These are phyloP conservation scores for Aegilops umbellulata DNA, from an alignment of 176 grass and related monocot species.

Conservation along the genomic window DNA sequence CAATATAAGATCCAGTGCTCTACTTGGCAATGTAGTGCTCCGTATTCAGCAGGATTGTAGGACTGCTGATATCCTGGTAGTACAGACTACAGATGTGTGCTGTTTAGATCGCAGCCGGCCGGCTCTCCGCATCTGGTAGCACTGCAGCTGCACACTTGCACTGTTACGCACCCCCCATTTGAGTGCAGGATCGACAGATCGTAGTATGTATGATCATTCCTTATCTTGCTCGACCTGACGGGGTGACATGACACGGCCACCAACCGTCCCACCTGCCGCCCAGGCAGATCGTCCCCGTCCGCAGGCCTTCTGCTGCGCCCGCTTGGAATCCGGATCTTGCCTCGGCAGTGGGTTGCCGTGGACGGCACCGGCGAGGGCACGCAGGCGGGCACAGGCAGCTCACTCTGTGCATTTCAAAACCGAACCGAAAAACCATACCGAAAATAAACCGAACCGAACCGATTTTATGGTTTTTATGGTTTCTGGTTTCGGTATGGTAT, in stretches of 20 bases:
- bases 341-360: neutral
- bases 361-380: neutral
- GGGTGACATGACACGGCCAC: slow-evolving; percentile 4
- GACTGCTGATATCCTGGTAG: neutral
- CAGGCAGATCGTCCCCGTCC: slow-evolving; percentile 37
- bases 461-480: no score
- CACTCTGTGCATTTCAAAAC: no score
- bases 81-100: neutral
- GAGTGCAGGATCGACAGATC: neutral
- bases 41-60: no score
- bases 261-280: slow-evolving; percentile 14
- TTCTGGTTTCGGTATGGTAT: no score
- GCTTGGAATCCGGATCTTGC: slow-evolving; percentile 13
- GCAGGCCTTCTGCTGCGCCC: slow-evolving; percentile 2
- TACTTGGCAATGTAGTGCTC: no score
- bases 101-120: neutral
- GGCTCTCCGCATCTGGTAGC: no score
- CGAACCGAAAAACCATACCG: no score
- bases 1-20: neutral
- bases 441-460: no score
- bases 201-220: neutral
- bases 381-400: slow-evolving; percentile 17
- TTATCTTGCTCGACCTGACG: neutral
- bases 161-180: neutral
- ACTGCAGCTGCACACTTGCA: neutral